Conservation (phyloP, 345 rosid genomes). For the Lepidium africanum region DNA sequence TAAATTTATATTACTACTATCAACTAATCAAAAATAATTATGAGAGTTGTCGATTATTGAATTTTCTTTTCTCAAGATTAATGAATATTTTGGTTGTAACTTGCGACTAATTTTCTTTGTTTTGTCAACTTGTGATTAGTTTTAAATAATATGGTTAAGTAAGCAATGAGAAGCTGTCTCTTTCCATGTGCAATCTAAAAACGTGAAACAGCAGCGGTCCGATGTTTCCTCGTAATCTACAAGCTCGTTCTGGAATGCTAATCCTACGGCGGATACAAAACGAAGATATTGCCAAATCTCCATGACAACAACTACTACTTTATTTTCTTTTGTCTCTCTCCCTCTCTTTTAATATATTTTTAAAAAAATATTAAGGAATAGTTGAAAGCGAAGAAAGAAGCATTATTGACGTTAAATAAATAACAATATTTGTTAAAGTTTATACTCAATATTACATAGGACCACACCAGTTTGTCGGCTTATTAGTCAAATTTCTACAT, state of each 20-base stretch:
- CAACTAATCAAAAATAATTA: neutral
- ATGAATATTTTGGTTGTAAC: neutral
- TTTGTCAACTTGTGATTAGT: constrained; percentile 1
- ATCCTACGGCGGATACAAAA: constrained; percentile 8
- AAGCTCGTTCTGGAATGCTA: constrained; percentile 13
- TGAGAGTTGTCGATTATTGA: neutral
- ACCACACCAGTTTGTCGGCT: too few relatives aligned
- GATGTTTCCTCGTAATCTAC: constrained; percentile 21
- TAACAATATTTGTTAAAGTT: neutral
- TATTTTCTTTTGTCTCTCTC: constrained; percentile 7
- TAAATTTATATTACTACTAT: neutral
- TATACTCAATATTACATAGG: too few relatives aligned
- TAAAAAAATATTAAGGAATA: neutral
- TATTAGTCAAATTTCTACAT: too few relatives aligned
- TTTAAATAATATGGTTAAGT: neutral
- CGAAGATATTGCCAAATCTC: constrained; percentile 20
- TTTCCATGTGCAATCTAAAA: constrained; percentile 26
- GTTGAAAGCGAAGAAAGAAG: neutral
- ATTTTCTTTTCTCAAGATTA: neutral
- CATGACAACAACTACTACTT: constrained; percentile 12
- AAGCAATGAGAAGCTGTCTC: constrained; percentile 2
- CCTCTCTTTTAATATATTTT: neutral
- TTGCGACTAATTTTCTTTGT: too few relatives aligned
- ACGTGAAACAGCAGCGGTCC: neutral
- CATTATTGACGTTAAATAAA: neutral